Evolutionary conservation across 805 yeast species (phyloP).

Genomic region (Saccharomycopsis malanga): DNA sequence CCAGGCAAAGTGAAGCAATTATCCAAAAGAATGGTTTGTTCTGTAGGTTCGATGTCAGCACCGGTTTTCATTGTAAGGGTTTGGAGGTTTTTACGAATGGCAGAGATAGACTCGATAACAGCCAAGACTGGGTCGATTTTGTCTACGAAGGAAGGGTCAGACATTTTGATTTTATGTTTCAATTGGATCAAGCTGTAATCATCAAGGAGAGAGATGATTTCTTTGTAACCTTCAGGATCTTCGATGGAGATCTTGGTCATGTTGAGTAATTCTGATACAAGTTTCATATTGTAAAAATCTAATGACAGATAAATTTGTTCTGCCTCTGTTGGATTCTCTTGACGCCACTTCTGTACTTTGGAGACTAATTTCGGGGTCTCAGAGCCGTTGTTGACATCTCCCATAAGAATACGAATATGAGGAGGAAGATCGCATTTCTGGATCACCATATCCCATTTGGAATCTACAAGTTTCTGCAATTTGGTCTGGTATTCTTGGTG

Average conservation of each 20-base stretch:
- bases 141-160: conserved; percentile 23
- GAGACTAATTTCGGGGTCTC: conserved; percentile 89
- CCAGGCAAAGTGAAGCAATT: conserved; percentile 53
- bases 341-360: conserved; percentile 66
- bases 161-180: conserved; percentile 22
- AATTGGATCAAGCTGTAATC: conserved; percentile 20
- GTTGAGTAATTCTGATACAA: conserved; percentile 42
- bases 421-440: conserved; percentile 58
- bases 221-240: conserved; percentile 33
- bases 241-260: conserved; percentile 31
- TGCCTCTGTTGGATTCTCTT: conserved; percentile 43
- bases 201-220: conserved; percentile 14
- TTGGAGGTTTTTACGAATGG: conserved; percentile 54
- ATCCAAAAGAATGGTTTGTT: conserved; percentile 67
- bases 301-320: conserved; percentile 45
- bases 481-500: conserved; percentile 26
- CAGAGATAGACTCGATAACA: conserved; percentile 35
- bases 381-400: conserved; percentile 88
- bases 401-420: conserved; percentile 71
- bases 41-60: conserved; percentile 82
- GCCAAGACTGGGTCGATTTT: conserved; percentile 27
- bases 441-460: conserved; percentile 37
- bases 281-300: conserved; percentile 48
- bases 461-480: conserved; percentile 34
- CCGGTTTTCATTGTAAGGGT: conserved; percentile 56